These are phyloP conservation scores for Dactylis glomerata DNA, from an alignment of 176 grass and related monocot genomes.

Conservation along the genomic window DNA sequence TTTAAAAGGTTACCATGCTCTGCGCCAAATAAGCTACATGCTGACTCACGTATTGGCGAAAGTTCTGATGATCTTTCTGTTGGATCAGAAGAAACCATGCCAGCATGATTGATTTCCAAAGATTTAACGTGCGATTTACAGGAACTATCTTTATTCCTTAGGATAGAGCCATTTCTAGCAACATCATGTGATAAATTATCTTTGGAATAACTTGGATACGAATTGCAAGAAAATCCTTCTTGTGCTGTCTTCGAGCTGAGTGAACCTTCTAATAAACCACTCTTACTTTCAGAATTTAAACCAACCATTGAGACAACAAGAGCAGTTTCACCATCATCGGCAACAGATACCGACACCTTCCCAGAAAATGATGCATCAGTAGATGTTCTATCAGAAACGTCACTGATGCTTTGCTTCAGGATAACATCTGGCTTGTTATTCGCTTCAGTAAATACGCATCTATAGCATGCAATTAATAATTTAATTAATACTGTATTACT, in stretches of 20 bases:
- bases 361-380: slow-evolving; percentile 64
- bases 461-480: slow-evolving; percentile 31
- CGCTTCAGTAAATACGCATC: slow-evolving; percentile 51
- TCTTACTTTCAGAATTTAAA: slow-evolving; percentile 33
- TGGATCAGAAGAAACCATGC: slow-evolving; percentile 23
- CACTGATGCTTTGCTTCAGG: slow-evolving; percentile 43
- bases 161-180: slow-evolving; percentile 10
- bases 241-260: slow-evolving; percentile 19
- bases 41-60: slow-evolving; percentile 52
- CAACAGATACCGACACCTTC: slow-evolving; percentile 89
- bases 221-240: slow-evolving; percentile 40
- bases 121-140: slow-evolving; percentile 17
- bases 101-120: slow-evolving; percentile 26
- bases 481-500: slow-evolving; percentile 14
- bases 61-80: slow-evolving; percentile 42
- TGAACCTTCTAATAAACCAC: slow-evolving; percentile 25
- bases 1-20: slow-evolving; percentile 23
- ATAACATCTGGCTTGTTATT: slow-evolving; percentile 33
- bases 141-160: slow-evolving; percentile 28
- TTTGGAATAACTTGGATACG: slow-evolving; percentile 24
- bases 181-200: slow-evolving; percentile 6
- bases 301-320: slow-evolving; percentile 92
- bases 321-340: slow-evolving; percentile 96
- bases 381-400: slow-evolving; percentile 45
- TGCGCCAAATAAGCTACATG: slow-evolving; percentile 18